phyloP scores from a whole-genome alignment of 2,329 filamentous ascomycete species.

The Arthrobotrys sphaeroides region DNA sequence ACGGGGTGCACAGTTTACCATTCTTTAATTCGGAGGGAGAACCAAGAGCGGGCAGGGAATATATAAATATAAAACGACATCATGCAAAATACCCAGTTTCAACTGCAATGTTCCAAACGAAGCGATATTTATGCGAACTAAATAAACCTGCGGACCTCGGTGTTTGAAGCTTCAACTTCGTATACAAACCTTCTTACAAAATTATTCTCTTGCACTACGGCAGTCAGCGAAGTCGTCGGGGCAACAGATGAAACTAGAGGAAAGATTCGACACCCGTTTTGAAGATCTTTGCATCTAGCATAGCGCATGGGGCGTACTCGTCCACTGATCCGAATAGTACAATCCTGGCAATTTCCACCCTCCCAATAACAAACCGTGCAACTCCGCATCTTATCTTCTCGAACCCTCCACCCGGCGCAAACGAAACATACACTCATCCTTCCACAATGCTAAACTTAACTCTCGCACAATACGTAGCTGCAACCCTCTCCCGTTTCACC shows the following conservation, averaged over 20 bases:
- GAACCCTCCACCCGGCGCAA: background rate
- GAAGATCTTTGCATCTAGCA: background rate
- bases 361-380: background rate
- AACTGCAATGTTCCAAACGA: constrained; percentile 1
- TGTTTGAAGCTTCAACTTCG: constrained; percentile 2
- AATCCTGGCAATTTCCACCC: background rate
- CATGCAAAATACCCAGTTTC: background rate
- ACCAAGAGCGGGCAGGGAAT: no score
- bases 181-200: background rate
- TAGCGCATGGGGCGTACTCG: background rate
- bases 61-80: background rate
- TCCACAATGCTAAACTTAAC: background rate
- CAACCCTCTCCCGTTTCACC: background rate
- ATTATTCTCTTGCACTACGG: background rate
- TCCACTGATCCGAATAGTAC: background rate
- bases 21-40: background rate
- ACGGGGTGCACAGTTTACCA: background rate
- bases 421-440: background rate
- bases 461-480: background rate
- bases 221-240: background rate
- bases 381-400: background rate
- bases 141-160: background rate
- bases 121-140: background rate
- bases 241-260: background rate
- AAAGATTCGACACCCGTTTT: background rate